Base-by-base conservation (phyloP, 768 basidiomycete genomes). In the Russula ochroleuca region DNA sequence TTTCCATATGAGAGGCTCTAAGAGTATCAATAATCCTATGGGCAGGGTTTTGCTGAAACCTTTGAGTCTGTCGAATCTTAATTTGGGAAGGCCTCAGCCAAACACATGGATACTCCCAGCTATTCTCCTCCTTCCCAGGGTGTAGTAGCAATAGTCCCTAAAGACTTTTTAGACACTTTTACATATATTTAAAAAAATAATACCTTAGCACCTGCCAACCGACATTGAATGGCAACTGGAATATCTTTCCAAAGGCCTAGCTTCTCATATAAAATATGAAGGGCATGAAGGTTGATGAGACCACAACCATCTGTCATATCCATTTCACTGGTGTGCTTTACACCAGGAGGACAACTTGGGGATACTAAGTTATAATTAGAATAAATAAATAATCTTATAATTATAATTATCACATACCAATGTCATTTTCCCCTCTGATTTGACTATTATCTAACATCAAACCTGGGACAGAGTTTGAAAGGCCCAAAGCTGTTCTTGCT, bases 271-370 rank as follows among this genome's bases (percentile, higher is more conserved):
- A 75, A 57, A 7, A 19, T 3, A 6, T 65, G 52, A 28, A 87
- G 73, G 0, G 80, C 84, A 0, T 81, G 76, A 13, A 77, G 78
- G 68, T 88, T 91, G 2, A 89, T 84, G 31, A 83, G 76, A 0
- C 90, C 88, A 72, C 87, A 88, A 0, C 90, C 90, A 69, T 91
- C 90, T 0, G 89, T 90, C 76, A 88, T 82, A 8, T 66, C 69
- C 69, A 71, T 70, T 48, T 73, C 72, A 28, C 66, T 69, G 0
- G 72, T 68, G 0, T 59, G 66, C 54, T 76, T 73, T 1, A 66
- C 62, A 15, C 45, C 14, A 33, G 70, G 62, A 19, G 57, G 43
- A 45, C 68, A 73, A 6, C 61, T 60, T 17, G 63, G 52, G 9
- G 74, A 72, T 14, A 73, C 74, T 77, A 41, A 33, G 6, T 41